Conservation (phyloP, 2,329 filamentous ascomycete genomes). For the Cladobotryum protrusum region DNA sequence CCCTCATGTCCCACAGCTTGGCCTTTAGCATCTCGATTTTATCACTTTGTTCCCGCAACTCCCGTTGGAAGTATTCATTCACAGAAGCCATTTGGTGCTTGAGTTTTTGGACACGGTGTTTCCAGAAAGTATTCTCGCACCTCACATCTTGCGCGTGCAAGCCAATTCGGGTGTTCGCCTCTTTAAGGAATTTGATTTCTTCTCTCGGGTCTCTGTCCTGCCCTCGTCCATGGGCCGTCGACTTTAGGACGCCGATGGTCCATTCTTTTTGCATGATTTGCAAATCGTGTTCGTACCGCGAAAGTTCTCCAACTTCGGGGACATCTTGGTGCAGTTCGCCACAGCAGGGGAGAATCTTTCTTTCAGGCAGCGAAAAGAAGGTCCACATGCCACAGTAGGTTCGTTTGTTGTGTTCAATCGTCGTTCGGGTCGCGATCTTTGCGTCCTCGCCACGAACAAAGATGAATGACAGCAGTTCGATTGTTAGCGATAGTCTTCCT, state of each 20-base stretch:
- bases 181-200: too few relatives aligned
- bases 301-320: background rate
- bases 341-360: background rate
- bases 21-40: too few relatives aligned
- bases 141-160: too few relatives aligned
- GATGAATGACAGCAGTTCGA: background rate
- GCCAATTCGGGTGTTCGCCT: too few relatives aligned
- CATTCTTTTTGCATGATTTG: background rate
- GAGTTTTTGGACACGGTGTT: too few relatives aligned
- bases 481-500: background rate
- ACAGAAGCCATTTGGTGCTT: too few relatives aligned
- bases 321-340: background rate
- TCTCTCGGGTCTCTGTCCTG: too few relatives aligned
- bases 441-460: background rate
- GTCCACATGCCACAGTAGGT: background rate
- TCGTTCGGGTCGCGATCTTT: background rate
- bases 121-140: too few relatives aligned
- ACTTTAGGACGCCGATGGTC: background rate
- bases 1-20: too few relatives aligned
- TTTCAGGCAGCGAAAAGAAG: background rate
- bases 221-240: too few relatives aligned
- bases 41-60: too few relatives aligned
- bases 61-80: too few relatives aligned
- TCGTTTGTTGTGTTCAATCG: slow-evolving; percentile 1
- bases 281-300: background rate